These are phyloP conservation scores for Stephania yunnanensis DNA, from an alignment of 164 flowering plant species.

Conservation along the genomic window DNA sequence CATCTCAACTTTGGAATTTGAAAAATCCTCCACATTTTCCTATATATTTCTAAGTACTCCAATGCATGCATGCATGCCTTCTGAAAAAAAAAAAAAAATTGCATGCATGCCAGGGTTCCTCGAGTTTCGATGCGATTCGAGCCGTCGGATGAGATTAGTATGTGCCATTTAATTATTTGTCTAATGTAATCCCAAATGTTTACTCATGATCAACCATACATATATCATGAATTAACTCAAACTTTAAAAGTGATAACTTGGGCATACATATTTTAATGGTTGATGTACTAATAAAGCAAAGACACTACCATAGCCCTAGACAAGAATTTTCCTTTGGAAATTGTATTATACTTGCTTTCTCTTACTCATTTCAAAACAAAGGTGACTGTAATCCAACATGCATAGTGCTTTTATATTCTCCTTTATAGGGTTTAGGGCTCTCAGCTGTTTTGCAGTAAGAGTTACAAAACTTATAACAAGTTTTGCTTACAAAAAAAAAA, in stretches of 20 bases:
- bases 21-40: not conserved
- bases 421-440: slow-evolving; percentile 37
- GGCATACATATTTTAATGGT: not conserved
- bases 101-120: not conserved
- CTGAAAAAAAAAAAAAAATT: not conserved
- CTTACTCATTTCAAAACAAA: slow-evolving; percentile 29
- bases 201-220: not conserved
- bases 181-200: not conserved
- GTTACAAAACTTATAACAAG: slow-evolving; percentile 4
- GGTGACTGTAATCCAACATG: slow-evolving; percentile 29
- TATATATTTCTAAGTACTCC: not conserved
- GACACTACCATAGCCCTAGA: slow-evolving; percentile 32
- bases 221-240: not conserved
- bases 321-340: slow-evolving; percentile 24
- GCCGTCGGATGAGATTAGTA: not conserved
- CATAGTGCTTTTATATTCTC: slow-evolving; percentile 17
- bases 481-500: not conserved
- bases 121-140: not conserved
- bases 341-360: slow-evolving; percentile 7
- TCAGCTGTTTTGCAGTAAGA: slow-evolving; percentile 25
- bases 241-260: not conserved
- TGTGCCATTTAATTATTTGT: not conserved
- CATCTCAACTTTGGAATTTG: slow-evolving; percentile 1
- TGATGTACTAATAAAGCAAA: slow-evolving; percentile 18
- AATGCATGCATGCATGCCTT: not conserved